phyloP scores from a whole-genome alignment of 768 basidiomycete genomes.

The Rhodotorula kratochvilovae region DNA sequence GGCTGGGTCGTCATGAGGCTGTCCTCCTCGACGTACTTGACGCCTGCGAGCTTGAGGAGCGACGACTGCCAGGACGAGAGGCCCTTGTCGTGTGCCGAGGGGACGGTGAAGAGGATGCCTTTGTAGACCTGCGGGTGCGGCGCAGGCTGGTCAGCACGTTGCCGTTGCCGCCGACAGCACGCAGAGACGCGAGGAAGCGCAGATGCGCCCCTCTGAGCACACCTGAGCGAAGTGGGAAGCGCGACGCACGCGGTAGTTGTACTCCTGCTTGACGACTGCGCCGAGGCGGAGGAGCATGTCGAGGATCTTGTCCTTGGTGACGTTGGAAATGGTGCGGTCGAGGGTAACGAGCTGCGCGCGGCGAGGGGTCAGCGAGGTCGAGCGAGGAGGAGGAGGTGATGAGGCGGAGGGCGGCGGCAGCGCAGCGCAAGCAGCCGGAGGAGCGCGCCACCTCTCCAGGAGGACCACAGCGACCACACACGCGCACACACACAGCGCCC shows the following conservation, averaged over 20 bases:
- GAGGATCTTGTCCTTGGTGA: conserved; percentile 31
- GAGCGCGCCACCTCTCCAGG: too few relatives aligned
- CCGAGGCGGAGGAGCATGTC: conserved; percentile 19
- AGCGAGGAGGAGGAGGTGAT: not conserved
- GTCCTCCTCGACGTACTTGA: conserved; percentile 35
- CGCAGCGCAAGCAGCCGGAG: not conserved
- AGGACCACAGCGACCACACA: too few relatives aligned
- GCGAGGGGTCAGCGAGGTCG: not conserved
- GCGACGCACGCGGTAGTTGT: conserved; percentile 29
- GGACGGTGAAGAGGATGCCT: conserved; percentile 31
- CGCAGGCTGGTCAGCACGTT: too few relatives aligned
- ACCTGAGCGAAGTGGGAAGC: too few relatives aligned
- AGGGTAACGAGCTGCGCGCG: conserved; percentile 26
- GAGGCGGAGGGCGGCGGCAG: not conserved
- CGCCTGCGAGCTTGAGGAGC: conserved; percentile 12
- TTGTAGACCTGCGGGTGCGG: too few relatives aligned
- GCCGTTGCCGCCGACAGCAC: too few relatives aligned
- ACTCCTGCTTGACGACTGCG: conserved; percentile 30
- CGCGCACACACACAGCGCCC: not conserved
- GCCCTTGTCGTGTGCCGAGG: conserved; percentile 4
- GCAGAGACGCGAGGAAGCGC: too few relatives aligned
- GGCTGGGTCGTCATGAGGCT: not conserved
- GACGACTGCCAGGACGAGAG: conserved; percentile 12
- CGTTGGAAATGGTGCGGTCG: conserved; percentile 23
- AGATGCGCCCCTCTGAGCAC: too few relatives aligned